Conservation (phyloP, 371 early-diverging fungal genomes). For the Nematocida homosporus region DNA sequence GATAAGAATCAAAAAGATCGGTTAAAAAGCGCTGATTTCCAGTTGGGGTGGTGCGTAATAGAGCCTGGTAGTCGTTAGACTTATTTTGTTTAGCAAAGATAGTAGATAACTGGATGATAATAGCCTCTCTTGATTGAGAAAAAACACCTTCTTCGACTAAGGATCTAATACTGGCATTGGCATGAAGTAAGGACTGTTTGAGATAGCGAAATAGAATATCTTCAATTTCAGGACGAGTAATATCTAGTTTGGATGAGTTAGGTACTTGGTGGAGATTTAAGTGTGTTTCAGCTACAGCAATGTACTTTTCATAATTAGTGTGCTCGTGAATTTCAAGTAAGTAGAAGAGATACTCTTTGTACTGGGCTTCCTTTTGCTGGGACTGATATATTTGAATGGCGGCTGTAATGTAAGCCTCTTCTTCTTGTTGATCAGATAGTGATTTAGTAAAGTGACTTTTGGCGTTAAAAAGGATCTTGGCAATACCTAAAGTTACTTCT, state of each 20-base stretch:
- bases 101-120: background rate
- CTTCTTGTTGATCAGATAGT: background rate
- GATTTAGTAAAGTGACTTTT: background rate
- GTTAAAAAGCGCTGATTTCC: background rate
- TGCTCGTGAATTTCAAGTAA: slow-evolving; percentile 9
- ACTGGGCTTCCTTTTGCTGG: background rate
- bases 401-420: background rate
- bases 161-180: background rate
- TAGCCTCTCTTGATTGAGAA: background rate
- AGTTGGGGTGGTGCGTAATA: background rate
- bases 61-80: background rate
- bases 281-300: background rate
- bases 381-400: background rate
- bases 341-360: slow-evolving; percentile 19
- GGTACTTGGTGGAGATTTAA: background rate
- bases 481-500: slow-evolving; percentile 10
- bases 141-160: slow-evolving; percentile 15
- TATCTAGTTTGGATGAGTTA: background rate
- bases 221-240: background rate
- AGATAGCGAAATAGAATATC: background rate
- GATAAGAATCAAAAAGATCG: background rate
- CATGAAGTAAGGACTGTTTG: background rate
- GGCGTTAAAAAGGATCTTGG: background rate
- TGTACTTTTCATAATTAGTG: slow-evolving; percentile 26
- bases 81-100: background rate